Conservation (phyloP, 129 eudicot species). For the Daucus carota region DH1_v3.0 NC_030383.2:61831501-61832000, state of each 20-base stretch:
- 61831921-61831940: too few species aligned
- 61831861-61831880: neutral
- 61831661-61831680: constrained; percentile 90
- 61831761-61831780: constrained; percentile 10
- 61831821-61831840: neutral
- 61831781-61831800: neutral
- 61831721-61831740: constrained; percentile 88
- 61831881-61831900: neutral
- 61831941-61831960: too few species aligned
- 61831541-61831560: neutral
- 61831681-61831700: constrained; percentile 92
- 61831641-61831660: constrained; percentile 72
- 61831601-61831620: constrained; percentile 79
- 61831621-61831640: constrained; percentile 88
- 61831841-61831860: neutral
- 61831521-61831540: constrained; percentile 33
- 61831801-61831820: neutral
- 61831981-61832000: too few species aligned
- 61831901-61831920: neutral
- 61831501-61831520: constrained; percentile 82
- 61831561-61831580: neutral
- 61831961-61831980: too few species aligned
- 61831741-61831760: constrained; percentile 78
- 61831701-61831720: constrained; percentile 87
- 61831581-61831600: neutral